A percentile compares a stretch with the other conserved stretches of the same genome.
Conservation (phyloP, 805 yeast genomes). For the Metschnikowia bowlesiae region DNA sequence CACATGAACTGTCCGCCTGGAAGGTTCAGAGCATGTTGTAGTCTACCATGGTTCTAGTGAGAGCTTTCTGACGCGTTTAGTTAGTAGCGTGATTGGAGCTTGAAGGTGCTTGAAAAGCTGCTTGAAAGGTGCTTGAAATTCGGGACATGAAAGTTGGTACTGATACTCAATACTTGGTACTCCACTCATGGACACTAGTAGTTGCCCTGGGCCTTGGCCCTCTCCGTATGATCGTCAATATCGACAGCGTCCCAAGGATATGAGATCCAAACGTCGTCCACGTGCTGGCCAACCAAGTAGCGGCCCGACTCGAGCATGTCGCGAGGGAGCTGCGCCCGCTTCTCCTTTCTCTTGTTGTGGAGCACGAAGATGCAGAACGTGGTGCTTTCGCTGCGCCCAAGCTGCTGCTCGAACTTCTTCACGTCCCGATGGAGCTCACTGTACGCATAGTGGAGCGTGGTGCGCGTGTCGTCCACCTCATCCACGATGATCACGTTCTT, state of each 20-base stretch:
- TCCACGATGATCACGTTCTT: conserved; percentile 72
- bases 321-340: conserved; percentile 66
- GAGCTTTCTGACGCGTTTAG: too few relatives aligned
- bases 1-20: too few relatives aligned
- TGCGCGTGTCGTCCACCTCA: conserved; percentile 84
- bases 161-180: too few relatives aligned
- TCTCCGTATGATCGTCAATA: conserved; percentile 66
- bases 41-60: too few relatives aligned
- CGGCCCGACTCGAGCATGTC: conserved; percentile 55
- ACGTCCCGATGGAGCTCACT: conserved; percentile 72
- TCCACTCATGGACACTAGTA: conserved; percentile 2
- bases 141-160: too few relatives aligned
- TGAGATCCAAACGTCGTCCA: conserved; percentile 80
- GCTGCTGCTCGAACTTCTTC: conserved; percentile 48
- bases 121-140: too few relatives aligned
- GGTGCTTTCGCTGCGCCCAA: conserved; percentile 39
- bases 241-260: conserved; percentile 84
- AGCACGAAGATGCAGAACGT: conserved; percentile 72
- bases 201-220: conserved; percentile 71
- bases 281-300: conserved; percentile 70
- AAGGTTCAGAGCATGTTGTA: too few relatives aligned
- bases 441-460: conserved; percentile 76
- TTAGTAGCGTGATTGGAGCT: too few relatives aligned
- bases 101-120: too few relatives aligned
- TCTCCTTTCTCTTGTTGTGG: conserved; percentile 70